A percentile compares a stretch with the other conserved stretches of the same genome.
Conservation (phyloP, 306 rosid genomes). For the Neltuma alba region DNA sequence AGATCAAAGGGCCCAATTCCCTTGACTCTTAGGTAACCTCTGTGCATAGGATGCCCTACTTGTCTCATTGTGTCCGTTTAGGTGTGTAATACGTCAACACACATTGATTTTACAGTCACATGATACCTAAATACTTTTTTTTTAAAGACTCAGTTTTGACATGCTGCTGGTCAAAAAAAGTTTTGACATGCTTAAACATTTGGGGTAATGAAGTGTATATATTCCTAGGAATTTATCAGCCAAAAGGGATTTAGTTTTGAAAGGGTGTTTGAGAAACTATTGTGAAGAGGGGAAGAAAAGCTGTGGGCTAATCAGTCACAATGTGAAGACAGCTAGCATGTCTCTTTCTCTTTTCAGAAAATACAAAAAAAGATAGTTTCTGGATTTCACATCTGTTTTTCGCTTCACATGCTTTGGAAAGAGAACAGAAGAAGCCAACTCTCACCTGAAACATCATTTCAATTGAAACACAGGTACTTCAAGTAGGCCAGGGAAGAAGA, state of each 20-base stretch:
- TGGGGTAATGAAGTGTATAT: not conserved
- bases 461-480: conserved; percentile 54
- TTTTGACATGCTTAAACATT: not conserved
- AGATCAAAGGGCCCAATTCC: conserved; percentile 48
- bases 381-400: conserved; percentile 33
- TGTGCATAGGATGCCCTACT: conserved; percentile 43
- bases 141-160: not conserved
- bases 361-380: conserved; percentile 9
- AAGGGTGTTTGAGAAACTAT: not conserved
- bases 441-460: conserved; percentile 45
- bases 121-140: not conserved
- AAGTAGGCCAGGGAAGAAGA: conserved; percentile 46
- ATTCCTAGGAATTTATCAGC: not conserved
- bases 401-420: conserved; percentile 42
- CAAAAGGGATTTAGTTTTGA: not conserved
- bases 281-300: not conserved
- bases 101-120: not conserved
- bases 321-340: conserved; percentile 24
- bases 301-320: not conserved
- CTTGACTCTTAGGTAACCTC: conserved; percentile 39
- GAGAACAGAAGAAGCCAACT: conserved; percentile 33
- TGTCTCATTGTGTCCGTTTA: conserved; percentile 32
- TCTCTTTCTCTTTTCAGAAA: conserved; percentile 5
- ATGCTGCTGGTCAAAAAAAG: no score
- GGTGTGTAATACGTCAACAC: not conserved